phyloP scores from a whole-genome alignment of 495 filamentous ascomycete species.

The Hypoxylon cercidicola region DNA sequence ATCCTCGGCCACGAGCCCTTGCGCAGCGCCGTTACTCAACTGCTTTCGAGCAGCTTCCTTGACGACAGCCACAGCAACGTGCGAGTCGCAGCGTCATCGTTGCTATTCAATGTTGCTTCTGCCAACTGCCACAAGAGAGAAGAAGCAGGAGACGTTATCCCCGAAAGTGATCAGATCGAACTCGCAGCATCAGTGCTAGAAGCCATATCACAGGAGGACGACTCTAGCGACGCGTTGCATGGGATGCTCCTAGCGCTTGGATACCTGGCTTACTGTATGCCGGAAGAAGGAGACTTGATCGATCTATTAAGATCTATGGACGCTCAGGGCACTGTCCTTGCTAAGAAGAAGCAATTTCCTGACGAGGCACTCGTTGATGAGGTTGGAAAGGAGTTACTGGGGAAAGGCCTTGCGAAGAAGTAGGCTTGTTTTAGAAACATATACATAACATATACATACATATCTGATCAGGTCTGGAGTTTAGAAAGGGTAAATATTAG shows the following conservation, averaged over 20 bases:
- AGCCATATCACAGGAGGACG: conserved; percentile 72
- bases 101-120: conserved; percentile 84
- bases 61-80: conserved; percentile 62
- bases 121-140: conserved; percentile 73
- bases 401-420: conserved; percentile 50
- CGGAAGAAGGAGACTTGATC: conserved; percentile 73
- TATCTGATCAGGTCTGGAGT: too few species aligned
- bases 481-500: too few species aligned
- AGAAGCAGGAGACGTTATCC: conserved; percentile 66
- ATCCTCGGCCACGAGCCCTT: conserved; percentile 53
- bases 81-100: conserved; percentile 79
- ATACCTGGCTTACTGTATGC: conserved; percentile 74
- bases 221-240: conserved; percentile 74
- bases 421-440: too few species aligned
- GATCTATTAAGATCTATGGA: conserved; percentile 81
- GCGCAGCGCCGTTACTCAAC: conserved; percentile 51
- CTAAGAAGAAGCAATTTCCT: conserved; percentile 63
- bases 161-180: conserved; percentile 78
- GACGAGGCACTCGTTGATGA: conserved; percentile 69
- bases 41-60: conserved; percentile 65
- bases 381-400: conserved; percentile 59
- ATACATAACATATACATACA: too few species aligned
- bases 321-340: conserved; percentile 66
- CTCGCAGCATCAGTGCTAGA: conserved; percentile 81
- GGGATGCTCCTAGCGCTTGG: conserved; percentile 79